These are phyloP conservation scores for Alectoria sarmentosa DNA, from an alignment of 495 filamentous ascomycete species.

Conservation along the genomic window DNA sequence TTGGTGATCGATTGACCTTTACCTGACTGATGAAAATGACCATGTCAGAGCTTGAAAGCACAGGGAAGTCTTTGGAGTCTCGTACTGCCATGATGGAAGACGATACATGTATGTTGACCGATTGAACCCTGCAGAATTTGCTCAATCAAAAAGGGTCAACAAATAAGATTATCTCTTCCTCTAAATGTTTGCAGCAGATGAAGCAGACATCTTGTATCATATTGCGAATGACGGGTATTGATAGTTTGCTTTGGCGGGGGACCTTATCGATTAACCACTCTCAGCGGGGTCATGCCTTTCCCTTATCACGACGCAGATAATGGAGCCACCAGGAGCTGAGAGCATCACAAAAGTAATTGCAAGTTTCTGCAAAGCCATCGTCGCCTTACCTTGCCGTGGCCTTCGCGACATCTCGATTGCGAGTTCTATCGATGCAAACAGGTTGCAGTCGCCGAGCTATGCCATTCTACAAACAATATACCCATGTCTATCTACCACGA, in stretches of 20 bases:
- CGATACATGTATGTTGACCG: neutral
- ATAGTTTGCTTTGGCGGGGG: too few relatives aligned
- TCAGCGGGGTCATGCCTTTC: too few relatives aligned
- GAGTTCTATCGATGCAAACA: neutral
- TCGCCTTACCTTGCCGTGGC: neutral
- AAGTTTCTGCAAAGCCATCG: neutral
- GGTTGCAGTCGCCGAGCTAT: neutral
- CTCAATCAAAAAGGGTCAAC: neutral
- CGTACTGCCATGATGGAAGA: constrained; percentile 15
- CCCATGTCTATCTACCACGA: neutral
- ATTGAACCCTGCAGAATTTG: neutral
- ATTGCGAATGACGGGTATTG: too few relatives aligned
- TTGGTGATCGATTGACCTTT: constrained; percentile 59
- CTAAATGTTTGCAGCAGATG: neutral
- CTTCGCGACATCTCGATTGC: neutral
- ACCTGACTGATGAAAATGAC: constrained; percentile 20
- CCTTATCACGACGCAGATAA: too few relatives aligned
- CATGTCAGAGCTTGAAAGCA: neutral
- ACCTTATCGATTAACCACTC: too few relatives aligned
- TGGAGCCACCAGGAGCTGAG: too few relatives aligned
- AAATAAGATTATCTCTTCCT: neutral
- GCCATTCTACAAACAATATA: neutral
- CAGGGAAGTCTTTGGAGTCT: neutral
- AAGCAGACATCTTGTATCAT: too few relatives aligned
- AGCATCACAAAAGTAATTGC: constrained; percentile 11